Percentiles rank a stretch among this genome's conserved stretches.
These are phyloP conservation scores for Talaromyces pinophilus DNA, from an alignment of 2,329 filamentous ascomycete species.

Conservation along the genomic window DNA sequence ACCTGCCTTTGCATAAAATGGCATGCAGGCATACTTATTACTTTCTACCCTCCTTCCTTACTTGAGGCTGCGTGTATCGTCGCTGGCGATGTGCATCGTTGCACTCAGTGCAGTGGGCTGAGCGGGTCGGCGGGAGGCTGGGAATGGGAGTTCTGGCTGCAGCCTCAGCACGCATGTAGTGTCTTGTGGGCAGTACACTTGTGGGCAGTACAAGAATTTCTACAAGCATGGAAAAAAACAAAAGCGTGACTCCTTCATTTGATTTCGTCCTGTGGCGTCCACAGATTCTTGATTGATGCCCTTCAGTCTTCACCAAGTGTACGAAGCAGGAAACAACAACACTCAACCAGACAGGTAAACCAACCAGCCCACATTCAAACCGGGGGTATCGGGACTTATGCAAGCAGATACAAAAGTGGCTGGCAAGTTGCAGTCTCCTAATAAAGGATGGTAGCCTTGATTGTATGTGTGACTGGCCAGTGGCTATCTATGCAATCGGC, in stretches of 20 bases:
- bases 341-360: background rate
- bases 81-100: background rate
- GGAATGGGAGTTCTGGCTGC: background rate
- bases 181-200: too few relatives aligned
- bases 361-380: background rate
- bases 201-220: background rate
- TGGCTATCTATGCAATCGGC: background rate
- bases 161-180: background rate
- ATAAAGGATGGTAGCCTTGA: background rate
- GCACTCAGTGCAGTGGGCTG: background rate
- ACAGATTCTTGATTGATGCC: background rate
- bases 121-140: background rate
- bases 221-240: background rate
- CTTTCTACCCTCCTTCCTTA: background rate
- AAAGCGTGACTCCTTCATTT: background rate
- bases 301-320: background rate
- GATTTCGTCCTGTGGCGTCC: background rate
- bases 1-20: background rate
- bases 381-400: background rate
- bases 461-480: slow-evolving; percentile 2
- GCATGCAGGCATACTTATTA: background rate
- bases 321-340: background rate
- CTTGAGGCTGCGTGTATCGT: background rate
- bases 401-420: background rate
- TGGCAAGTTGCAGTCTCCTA: background rate